Percentiles rank a stretch among this genome's conserved stretches.
Conservation (phyloP, 1,284 basidiomycete species). For the Pseudomicrostroma phylloplanum region DNA sequence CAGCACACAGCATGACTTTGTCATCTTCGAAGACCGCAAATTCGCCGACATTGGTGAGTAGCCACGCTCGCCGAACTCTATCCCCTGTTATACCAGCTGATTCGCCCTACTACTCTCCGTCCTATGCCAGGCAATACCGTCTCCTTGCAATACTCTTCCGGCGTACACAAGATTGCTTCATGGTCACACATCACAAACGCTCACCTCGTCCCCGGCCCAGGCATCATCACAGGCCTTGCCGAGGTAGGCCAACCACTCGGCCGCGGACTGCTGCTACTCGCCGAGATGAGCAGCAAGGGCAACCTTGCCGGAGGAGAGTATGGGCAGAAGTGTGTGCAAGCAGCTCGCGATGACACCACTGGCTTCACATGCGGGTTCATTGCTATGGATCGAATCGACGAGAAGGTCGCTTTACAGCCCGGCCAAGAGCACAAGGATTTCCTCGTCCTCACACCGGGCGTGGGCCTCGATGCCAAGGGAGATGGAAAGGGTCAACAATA, state of each 20-base stretch:
- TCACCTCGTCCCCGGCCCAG: slow-evolving; percentile 84
- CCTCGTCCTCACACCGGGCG: slow-evolving; percentile 84
- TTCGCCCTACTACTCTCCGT: not conserved
- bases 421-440: slow-evolving; percentile 65
- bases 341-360: slow-evolving; percentile 33
- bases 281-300: slow-evolving; percentile 92
- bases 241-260: slow-evolving; percentile 76
- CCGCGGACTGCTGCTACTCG: slow-evolving; percentile 81
- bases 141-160: slow-evolving; percentile 84
- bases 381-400: slow-evolving; percentile 61
- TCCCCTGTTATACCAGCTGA: not conserved
- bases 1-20: slow-evolving; percentile 77
- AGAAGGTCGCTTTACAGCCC: slow-evolving; percentile 50
- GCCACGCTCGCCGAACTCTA: not conserved
- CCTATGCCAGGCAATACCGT: slow-evolving; percentile 79
- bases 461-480: slow-evolving; percentile 73
- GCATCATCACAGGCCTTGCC: slow-evolving; percentile 79
- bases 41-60: slow-evolving; percentile 90
- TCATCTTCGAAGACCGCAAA: slow-evolving; percentile 98
- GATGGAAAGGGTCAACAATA: slow-evolving; percentile 96
- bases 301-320: slow-evolving; percentile 78
- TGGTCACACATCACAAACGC: slow-evolving; percentile 99
- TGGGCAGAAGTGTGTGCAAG: slow-evolving; percentile 71
- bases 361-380: slow-evolving; percentile 62
- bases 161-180: slow-evolving; percentile 84